A percentile compares a stretch with the other conserved stretches of the same genome.
Evolutionary conservation across 164 flowering plant species (phyloP).

Genomic region (Houttuynia cordata): DNA sequence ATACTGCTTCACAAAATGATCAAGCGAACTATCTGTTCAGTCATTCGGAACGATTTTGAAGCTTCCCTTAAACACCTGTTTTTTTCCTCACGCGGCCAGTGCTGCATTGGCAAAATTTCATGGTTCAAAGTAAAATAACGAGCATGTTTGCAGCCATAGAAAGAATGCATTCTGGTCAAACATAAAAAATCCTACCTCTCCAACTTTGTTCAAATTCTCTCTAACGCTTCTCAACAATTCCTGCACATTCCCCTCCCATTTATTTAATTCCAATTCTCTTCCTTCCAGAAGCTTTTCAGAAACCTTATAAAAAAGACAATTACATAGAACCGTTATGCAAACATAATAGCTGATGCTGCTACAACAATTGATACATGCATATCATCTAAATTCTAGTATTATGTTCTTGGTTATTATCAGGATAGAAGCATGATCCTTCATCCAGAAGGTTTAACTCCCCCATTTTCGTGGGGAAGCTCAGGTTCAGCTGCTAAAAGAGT

Average conservation of each 20-base stretch:
- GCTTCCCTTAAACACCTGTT: constrained; percentile 82
- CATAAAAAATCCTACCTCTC: constrained; percentile 40
- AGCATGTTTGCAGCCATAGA: neutral
- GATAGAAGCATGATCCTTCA: neutral
- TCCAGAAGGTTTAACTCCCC: neutral
- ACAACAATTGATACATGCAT: neutral
- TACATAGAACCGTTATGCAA: neutral
- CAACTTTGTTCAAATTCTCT: constrained; percentile 75
- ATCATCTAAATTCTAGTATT: too few species aligned
- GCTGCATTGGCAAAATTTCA: constrained; percentile 27
- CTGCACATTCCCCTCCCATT: constrained; percentile 63
- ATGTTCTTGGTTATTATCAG: neutral
- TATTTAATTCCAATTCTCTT: constrained; percentile 59
- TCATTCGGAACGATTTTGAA: constrained; percentile 50
- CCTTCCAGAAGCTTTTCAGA: constrained; percentile 56
- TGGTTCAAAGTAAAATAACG: neutral
- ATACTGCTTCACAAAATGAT: constrained; percentile 35
- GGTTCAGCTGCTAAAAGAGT: neutral
- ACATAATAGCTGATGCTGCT: neutral
- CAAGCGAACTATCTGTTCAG: constrained; percentile 78
- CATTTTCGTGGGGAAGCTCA: neutral
- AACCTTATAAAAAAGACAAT: constrained; percentile 34
- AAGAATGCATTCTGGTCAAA: neutral
- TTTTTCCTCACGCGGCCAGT: constrained; percentile 78
- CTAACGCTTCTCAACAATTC: constrained; percentile 56